These are phyloP conservation scores for Cyclocybe aegerita DNA, from an alignment of 768 basidiomycete genomes.

Conservation along the genomic window DNA sequence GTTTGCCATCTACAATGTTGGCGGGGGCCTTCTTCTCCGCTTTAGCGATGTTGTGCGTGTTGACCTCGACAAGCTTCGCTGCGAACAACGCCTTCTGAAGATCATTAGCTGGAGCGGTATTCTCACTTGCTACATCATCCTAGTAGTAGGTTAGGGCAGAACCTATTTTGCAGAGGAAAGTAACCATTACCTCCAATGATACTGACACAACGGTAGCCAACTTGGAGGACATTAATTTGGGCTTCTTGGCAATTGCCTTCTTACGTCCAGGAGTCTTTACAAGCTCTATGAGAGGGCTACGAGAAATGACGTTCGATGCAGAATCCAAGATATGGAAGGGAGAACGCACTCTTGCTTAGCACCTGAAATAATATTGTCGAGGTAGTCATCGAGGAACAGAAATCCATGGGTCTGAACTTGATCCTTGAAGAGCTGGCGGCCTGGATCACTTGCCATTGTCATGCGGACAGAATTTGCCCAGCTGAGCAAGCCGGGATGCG, in stretches of 20 bases:
- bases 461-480: conserved; percentile 71
- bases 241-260: conserved; percentile 52
- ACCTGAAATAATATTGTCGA: conserved; percentile 69
- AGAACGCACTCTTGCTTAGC: conserved; percentile 61
- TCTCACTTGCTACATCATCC: conserved; percentile 40
- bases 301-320: conserved; percentile 1
- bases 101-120: conserved; percentile 38
- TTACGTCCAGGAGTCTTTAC: conserved; percentile 84
- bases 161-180: background rate
- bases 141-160: conserved; percentile 12
- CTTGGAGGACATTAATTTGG: conserved; percentile 46
- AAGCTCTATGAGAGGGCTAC: conserved; percentile 72
- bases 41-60: background rate
- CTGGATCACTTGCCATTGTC: conserved; percentile 72
- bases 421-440: conserved; percentile 66
- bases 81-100: conserved; percentile 46
- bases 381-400: conserved; percentile 76
- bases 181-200: conserved; percentile 43
- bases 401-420: conserved; percentile 77
- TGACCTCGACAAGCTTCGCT: conserved; percentile 23
- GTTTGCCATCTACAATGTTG: background rate
- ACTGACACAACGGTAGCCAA: conserved; percentile 37
- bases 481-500: conserved; percentile 53
- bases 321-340: background rate
- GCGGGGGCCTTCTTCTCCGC: too few relatives aligned